A percentile compares a stretch with the other conserved stretches of the same genome.
Evolutionary conservation across 192 early-diverging fungal species (phyloP).

Genomic region (Pilobolus umbonatus): DNA sequence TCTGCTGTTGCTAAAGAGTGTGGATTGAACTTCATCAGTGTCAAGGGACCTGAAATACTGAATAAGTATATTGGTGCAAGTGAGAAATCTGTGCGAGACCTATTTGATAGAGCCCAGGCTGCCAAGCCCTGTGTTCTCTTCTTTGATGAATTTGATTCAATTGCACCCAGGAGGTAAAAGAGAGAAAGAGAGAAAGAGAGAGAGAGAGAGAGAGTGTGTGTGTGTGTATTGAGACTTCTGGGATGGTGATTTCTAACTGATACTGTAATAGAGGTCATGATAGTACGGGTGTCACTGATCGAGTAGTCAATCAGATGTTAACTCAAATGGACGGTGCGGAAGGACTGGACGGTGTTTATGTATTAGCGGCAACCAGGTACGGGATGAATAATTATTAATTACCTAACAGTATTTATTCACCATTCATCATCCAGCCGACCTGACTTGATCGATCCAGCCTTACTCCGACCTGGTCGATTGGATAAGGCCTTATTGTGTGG

Average conservation of each 20-base stretch:
- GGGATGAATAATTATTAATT: background rate
- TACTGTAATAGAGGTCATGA: slow-evolving; percentile 76
- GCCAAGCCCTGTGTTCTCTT: slow-evolving; percentile 95
- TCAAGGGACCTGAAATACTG: slow-evolving; percentile 95
- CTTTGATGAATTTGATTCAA: slow-evolving; percentile 98
- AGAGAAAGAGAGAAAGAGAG: no score
- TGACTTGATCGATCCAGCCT: slow-evolving; percentile 80
- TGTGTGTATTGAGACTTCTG: no score
- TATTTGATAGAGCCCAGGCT: slow-evolving; percentile 91
- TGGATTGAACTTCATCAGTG: slow-evolving; percentile 93
- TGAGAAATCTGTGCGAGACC: slow-evolving; percentile 89
- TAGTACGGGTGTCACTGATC: slow-evolving; percentile 96
- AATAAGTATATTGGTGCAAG: slow-evolving; percentile 99
- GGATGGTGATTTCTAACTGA: slow-evolving; percentile 1
- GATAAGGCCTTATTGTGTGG: slow-evolving; percentile 84
- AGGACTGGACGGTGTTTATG: slow-evolving; percentile 92
- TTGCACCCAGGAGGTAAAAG: slow-evolving; percentile 80
- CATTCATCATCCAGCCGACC: slow-evolving; percentile 53
- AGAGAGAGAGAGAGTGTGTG: background rate
- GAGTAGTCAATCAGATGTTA: slow-evolving; percentile 97
- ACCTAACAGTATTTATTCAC: background rate
- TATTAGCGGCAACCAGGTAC: slow-evolving; percentile 87
- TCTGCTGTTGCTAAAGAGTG: slow-evolving; percentile 95
- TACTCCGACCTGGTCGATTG: slow-evolving; percentile 76
- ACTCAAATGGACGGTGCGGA: slow-evolving; percentile 99